Percentiles rank a stretch among this genome's conserved stretches.
Conservation (phyloP, 768 basidiomycete genomes). For the Mycena venus region DNA sequence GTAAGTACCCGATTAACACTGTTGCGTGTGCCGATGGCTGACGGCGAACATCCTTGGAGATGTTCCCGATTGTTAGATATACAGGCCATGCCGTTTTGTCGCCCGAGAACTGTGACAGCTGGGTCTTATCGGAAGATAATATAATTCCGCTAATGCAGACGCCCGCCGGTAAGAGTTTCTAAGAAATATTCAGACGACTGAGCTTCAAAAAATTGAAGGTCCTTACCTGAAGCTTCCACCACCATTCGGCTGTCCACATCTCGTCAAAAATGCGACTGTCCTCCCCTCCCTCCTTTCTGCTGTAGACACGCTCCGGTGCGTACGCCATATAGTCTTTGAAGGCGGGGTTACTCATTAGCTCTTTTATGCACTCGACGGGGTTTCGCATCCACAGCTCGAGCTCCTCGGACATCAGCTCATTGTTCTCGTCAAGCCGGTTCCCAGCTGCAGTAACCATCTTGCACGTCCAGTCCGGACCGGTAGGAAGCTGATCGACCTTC, state of each 20-base stretch:
- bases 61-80: too few relatives aligned
- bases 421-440: too few relatives aligned
- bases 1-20: constrained; percentile 49
- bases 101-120: constrained; percentile 45
- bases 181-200: background rate
- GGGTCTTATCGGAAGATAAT: too few relatives aligned
- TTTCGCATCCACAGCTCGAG: too few relatives aligned
- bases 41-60: too few relatives aligned
- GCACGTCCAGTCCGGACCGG: constrained; percentile 37
- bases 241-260: too few relatives aligned
- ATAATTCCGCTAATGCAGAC: constrained; percentile 42
- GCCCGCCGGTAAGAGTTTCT: background rate
- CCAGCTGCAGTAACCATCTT: constrained; percentile 32
- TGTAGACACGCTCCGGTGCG: constrained; percentile 35
- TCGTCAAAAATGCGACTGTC: constrained; percentile 24
- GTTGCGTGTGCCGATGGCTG: constrained; percentile 40
- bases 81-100: constrained; percentile 34
- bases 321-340: constrained; percentile 38
- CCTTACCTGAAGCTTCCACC: constrained; percentile 44
- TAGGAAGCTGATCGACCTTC: constrained; percentile 36
- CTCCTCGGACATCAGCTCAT: too few relatives aligned
- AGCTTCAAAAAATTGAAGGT: too few relatives aligned
- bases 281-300: background rate
- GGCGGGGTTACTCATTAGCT: constrained; percentile 12
- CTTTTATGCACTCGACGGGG: constrained; percentile 40